Base-by-base conservation (phyloP, 768 basidiomycete genomes). In the Astraeus odoratus region DNA sequence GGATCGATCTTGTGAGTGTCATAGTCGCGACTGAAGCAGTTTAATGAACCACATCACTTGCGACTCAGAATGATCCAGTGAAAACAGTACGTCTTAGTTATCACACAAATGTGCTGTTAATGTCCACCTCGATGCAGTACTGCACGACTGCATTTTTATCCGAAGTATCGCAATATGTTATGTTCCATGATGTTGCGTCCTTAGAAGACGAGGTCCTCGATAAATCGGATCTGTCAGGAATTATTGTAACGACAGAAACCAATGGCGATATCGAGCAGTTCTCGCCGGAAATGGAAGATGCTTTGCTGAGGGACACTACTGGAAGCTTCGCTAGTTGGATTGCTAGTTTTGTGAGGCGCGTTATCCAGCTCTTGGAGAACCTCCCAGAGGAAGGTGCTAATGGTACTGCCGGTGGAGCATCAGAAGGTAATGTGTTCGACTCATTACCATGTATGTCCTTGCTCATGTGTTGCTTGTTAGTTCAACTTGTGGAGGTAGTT, bases 361-460 rank as follows among this genome's bases (percentile, higher is more conserved):
- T 91, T 42, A 71, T 91, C 42, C 78, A 86, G 1, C 67, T 97
- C 16, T 94, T 86, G 57, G 89, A 93, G 67, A 94, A 95, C 58
- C 69, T 98, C 4, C 94, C 94, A 0, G 95, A 98, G 61, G 94
- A 95, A 65, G 92, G 89, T 9, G 95, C 95, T 4, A 79, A 75
- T 65, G 87, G 87, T 50, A 83, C 76, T 27, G 90, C 89, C 2
- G 88, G 88, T 19, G 88, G 88, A n/a, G 87, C 86, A 60, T 52
- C 76, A 73, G 66, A 87, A 84, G 69, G 39, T 41, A 16, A 40
- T 25, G 20, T 16, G 12, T 41, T 19, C n/a, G 84, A 20, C 72
- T 90, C 43, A 87, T 83, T 58, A 77, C 86, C 16, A 76, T 89
- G 61, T 86, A 86, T 67, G 74, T 78, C 58, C 85, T 86, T 69